phyloP scores from a whole-genome alignment of 176 grass and related monocot species.

The Aegilops umbellulata region DNA sequence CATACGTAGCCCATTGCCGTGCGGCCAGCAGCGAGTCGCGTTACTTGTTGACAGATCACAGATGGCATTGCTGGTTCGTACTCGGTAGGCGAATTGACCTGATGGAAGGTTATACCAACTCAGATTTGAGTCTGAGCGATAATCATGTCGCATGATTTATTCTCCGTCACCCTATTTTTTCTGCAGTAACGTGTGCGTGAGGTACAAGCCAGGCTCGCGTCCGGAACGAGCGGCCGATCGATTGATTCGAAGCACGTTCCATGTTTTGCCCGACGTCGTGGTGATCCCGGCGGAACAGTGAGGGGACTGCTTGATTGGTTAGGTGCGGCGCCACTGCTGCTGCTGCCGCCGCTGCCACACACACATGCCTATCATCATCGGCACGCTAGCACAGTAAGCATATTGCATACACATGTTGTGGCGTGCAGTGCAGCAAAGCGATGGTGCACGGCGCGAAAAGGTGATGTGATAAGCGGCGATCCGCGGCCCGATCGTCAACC shows the following conservation, averaged over 20 bases:
- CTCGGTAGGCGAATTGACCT: no score
- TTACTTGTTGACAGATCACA: no score
- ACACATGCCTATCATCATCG: not conserved
- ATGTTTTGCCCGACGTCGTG: no score
- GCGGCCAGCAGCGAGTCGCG: not conserved
- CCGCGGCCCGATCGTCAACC: conserved; percentile 25
- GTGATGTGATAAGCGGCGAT: not conserved
- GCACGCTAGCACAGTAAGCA: not conserved
- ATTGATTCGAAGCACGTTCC: not conserved
- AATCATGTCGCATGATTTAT: no score
- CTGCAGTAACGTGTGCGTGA: not conserved
- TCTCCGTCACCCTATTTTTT: not conserved
- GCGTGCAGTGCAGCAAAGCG: not conserved
- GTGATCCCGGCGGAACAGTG: not conserved
- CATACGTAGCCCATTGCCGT: not conserved
- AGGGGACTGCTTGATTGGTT: not conserved
- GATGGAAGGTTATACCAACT: no score
- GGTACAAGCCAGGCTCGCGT: not conserved
- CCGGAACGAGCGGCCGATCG: not conserved
- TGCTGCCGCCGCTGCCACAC: not conserved
- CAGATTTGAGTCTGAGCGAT: no score
- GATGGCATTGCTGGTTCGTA: no score
- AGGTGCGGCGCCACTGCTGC: not conserved
- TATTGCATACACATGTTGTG: not conserved
- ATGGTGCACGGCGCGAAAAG: not conserved